Evolutionary conservation across 1,284 basidiomycete species (phyloP), one percentile per base, ranked within the genome.

Genomic region (Anthracocystis setariae): DNA sequence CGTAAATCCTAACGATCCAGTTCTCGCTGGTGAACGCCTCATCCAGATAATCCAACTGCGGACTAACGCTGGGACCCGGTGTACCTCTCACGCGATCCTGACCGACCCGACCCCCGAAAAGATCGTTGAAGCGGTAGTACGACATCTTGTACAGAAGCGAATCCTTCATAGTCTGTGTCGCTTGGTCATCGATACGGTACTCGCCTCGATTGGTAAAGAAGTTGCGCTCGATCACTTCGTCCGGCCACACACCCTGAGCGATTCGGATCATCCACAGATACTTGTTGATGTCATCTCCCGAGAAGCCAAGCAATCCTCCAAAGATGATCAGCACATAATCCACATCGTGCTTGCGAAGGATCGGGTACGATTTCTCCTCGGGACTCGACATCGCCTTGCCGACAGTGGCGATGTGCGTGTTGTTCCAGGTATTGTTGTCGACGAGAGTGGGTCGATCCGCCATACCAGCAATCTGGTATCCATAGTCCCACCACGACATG

Each of bases 401-500:
- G 18, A 77, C 78, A 20, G 74, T 75, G 23, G 78, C 78, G 25
- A 79, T 80, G 66, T 98, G 85, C 18, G 85, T 85, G 85, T 99
- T 99, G 85, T 99, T 98, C 96, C 96, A 99, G 1, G 96, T 99
- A 84, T 98, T 98, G 86, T 98, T 98, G 84, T 98, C 96, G 10
- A 98, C 96, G 61, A 99, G 86, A 2, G 94, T 96, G n/a, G 92
- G 90, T 42, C 96, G 87, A 85, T 98, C 94, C 12, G 96, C 94
- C 92, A 98, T 97, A 47, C 96, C 96, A 42, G 94, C 93, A 80
- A 98, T 97, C 85, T 98, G 95, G 84, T 98, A 98, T 20, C 96
- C 96, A 79, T 98, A 99, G 85, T 99, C 96, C 96, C 96, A 98
- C 96, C 96, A 99, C 73, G 91, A 93, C 93, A 96, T 95, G 37